Evolutionary conservation across 2,329 filamentous ascomycete species (phyloP).

Genomic region (Akanthomyces dipterigenus): DNA sequence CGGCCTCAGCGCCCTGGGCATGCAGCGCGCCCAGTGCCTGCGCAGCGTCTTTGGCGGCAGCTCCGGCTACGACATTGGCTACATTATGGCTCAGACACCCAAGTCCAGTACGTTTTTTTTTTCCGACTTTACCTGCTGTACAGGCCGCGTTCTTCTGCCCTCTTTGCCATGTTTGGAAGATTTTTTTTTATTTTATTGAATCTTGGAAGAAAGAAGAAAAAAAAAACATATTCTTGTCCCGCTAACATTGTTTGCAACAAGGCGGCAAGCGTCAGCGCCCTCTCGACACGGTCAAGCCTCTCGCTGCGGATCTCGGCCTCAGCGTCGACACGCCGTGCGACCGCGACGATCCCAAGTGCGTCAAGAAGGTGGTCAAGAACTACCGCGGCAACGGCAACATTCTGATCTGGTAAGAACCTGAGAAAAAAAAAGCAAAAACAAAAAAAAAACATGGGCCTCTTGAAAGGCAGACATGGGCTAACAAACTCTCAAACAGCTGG

Average conservation of each 20-base stretch:
- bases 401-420: slow-evolving; percentile 41
- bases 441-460: not conserved
- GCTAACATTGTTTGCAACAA: too few species aligned
- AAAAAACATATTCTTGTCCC: too few species aligned
- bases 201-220: too few species aligned
- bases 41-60: slow-evolving; percentile 45
- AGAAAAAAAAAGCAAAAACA: too few species aligned
- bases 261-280: slow-evolving; percentile 47
- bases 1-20: slow-evolving; percentile 45
- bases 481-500: slow-evolving; percentile 36
- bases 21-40: slow-evolving; percentile 53
- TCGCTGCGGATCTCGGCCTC: slow-evolving; percentile 49
- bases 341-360: slow-evolving; percentile 48
- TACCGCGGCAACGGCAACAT: slow-evolving; percentile 49
- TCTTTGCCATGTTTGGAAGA: too few species aligned
- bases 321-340: slow-evolving; percentile 49
- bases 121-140: too few species aligned
- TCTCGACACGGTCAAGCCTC: slow-evolving; percentile 48
- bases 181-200: not conserved
- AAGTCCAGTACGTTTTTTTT: slow-evolving; percentile 39
- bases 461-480: not conserved
- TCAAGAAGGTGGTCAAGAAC: slow-evolving; percentile 39
- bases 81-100: slow-evolving; percentile 51
- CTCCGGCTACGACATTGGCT: slow-evolving; percentile 47
- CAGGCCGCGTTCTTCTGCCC: too few species aligned